phyloP scores from a whole-genome alignment of 1,139 yeast genomes.

The Arxiozyma slooffiae region DNA sequence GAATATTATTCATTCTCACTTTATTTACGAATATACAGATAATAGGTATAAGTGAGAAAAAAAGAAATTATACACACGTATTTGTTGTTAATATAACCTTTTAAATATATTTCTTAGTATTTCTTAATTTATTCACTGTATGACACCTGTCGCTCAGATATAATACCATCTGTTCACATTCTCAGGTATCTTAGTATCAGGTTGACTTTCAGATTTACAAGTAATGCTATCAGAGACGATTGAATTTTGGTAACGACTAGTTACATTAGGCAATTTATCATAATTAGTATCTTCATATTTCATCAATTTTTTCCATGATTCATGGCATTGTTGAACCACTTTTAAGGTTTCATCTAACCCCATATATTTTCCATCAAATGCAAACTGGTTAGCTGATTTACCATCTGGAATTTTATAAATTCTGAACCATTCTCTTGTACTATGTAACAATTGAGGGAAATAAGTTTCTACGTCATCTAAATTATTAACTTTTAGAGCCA shows the following conservation, averaged over 20 bases:
- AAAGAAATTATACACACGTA: not conserved
- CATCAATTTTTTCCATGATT: conserved; percentile 67
- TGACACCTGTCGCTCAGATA: conserved; percentile 8
- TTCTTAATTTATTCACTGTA: not conserved
- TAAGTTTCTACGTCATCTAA: conserved; percentile 71
- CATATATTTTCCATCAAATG: conserved; percentile 72
- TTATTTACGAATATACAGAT: conserved; percentile 1
- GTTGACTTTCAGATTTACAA: conserved; percentile 2
- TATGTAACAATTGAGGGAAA: conserved; percentile 78
- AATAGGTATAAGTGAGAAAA: no score
- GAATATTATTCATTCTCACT: not conserved
- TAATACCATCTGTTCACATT: conserved; percentile 34
- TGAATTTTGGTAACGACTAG: not conserved
- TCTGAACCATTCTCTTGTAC: conserved; percentile 89
- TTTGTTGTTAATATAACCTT: no score
- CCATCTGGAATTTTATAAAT: conserved; percentile 93
- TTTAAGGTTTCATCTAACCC: conserved; percentile 61
- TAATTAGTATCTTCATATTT: conserved; percentile 34
- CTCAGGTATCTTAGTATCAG: conserved; percentile 34
- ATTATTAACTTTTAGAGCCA: conserved; percentile 65
- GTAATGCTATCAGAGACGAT: not conserved
- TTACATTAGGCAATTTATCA: not conserved
- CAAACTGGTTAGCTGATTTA: conserved; percentile 78
- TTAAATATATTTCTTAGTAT: not conserved
- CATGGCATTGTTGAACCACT: conserved; percentile 63